Conservation (phyloP, 202 grass and related monocot species). For the Schoenoplectus triqueter region DNA sequence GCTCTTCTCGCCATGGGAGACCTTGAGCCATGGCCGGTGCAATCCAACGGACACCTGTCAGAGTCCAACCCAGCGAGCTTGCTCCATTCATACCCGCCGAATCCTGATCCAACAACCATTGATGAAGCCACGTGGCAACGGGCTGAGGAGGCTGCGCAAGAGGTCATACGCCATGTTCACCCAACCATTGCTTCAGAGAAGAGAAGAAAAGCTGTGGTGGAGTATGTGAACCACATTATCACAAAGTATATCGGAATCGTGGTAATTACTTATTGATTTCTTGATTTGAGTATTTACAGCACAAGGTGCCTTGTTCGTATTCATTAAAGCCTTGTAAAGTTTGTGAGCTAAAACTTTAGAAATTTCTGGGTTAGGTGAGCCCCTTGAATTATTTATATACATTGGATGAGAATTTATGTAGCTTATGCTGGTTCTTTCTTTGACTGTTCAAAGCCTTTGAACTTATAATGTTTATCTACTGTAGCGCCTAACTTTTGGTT, state of each 20-base stretch:
- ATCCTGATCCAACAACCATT: slow-evolving; percentile 58
- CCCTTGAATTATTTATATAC: slow-evolving; percentile 13
- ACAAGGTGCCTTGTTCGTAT: too few species aligned
- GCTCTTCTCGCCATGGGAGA: slow-evolving; percentile 57
- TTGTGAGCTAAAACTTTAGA: not conserved
- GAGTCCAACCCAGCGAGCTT: not conserved
- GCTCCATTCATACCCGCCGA: slow-evolving; percentile 31
- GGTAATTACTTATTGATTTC: slow-evolving; percentile 42
- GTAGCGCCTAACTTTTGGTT: not conserved
- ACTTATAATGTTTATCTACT: slow-evolving; percentile 11
- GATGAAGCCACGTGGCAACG: slow-evolving; percentile 45
- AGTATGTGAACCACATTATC: slow-evolving; percentile 68
- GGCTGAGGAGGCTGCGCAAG: slow-evolving; percentile 58
- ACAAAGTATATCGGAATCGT: slow-evolving; percentile 35
- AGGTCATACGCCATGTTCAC: slow-evolving; percentile 56
- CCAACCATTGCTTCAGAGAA: slow-evolving; percentile 60
- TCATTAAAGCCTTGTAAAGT: not conserved
- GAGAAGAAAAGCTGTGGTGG: slow-evolving; percentile 61
- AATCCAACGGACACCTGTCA: slow-evolving; percentile 38
- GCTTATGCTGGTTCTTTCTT: not conserved
- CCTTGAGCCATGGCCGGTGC: slow-evolving; percentile 47
- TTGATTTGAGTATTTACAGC: slow-evolving; percentile 13
- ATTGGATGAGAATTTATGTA: not conserved
- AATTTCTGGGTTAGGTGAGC: not conserved
- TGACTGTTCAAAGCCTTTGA: slow-evolving; percentile 16